Evolutionary conservation across 306 rosid genomes (phyloP).

Genomic region (Casuarina equisetifolia): DNA sequence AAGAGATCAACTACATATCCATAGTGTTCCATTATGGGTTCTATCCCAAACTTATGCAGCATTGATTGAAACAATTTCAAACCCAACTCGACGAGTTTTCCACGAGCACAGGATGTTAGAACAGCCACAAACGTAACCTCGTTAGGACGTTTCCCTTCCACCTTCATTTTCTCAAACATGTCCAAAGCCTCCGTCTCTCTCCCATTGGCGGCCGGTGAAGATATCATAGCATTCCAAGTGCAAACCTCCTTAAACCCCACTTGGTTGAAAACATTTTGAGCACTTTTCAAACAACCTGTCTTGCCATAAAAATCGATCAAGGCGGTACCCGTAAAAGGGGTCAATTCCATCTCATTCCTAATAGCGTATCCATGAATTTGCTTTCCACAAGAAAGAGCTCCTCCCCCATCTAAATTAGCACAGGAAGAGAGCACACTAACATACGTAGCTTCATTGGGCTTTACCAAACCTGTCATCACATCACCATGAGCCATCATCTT

Average conservation of each 20-base stretch:
- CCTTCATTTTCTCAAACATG: constrained; percentile 58
- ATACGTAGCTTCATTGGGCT: constrained; percentile 79
- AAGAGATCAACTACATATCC: constrained; percentile 76
- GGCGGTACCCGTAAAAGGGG: constrained; percentile 59
- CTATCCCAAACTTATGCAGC: constrained; percentile 42
- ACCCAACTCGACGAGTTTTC: constrained; percentile 48
- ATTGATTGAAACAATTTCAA: constrained; percentile 56
- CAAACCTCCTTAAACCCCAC: constrained; percentile 53
- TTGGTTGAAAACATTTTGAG: constrained; percentile 40
- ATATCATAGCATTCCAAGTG: constrained; percentile 85
- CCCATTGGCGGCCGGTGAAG: constrained; percentile 64
- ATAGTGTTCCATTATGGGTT: constrained; percentile 62
- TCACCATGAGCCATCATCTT: constrained; percentile 52
- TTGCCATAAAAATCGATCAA: constrained; percentile 73
- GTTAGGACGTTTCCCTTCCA: constrained; percentile 47
- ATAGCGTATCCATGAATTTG: constrained; percentile 57
- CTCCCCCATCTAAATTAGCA: constrained; percentile 49
- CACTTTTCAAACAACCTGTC: constrained; percentile 50
- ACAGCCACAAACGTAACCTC: constrained; percentile 60
- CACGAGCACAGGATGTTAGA: constrained; percentile 79
- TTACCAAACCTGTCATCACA: constrained; percentile 41
- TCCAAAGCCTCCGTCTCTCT: constrained; percentile 60
- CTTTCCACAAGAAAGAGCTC: constrained; percentile 56
- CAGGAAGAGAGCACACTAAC: constrained; percentile 63
- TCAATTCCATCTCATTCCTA: constrained; percentile 38